These are phyloP conservation scores for Rhizophora mangle DNA, from an alignment of 345 rosid genomes.

Conservation along the genomic window DNA sequence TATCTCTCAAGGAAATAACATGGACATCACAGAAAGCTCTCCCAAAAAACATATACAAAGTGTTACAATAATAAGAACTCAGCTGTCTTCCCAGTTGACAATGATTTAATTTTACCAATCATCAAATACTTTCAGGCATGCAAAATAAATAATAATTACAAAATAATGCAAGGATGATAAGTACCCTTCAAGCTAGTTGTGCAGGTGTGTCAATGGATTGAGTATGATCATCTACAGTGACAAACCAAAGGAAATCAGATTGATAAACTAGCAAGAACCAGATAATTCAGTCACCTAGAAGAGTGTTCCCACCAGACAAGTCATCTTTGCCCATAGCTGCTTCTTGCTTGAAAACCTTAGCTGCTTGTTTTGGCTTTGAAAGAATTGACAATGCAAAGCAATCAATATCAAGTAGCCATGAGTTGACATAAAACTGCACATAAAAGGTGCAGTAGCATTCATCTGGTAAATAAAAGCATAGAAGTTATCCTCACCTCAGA, in stretches of 20 bases:
- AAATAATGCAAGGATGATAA: conserved; percentile 11
- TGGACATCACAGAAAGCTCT: conserved; percentile 4
- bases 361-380: conserved; percentile 39
- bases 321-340: conserved; percentile 33
- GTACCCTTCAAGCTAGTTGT: conserved; percentile 75
- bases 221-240: conserved; percentile 43
- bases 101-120: conserved; percentile 1
- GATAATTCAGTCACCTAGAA: conserved; percentile 9
- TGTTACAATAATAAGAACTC: background rate
- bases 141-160: conserved; percentile 4
- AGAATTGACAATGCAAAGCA: conserved; percentile 19
- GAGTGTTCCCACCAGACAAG: conserved; percentile 37
- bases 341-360: conserved; percentile 34
- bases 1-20: conserved; percentile 12
- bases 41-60: background rate
- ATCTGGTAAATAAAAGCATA: conserved; percentile 6
- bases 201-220: conserved; percentile 60
- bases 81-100: background rate
- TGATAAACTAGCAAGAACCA: conserved; percentile 22
- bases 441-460: background rate
- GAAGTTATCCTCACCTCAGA: conserved; percentile 47
- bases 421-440: conserved; percentile 13
- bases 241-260: conserved; percentile 8
- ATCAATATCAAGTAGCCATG: conserved; percentile 22
- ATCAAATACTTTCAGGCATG: background rate